Evolutionary conservation across 176 grass and related monocot species (phyloP).

Genomic region (Hordeum vulgare): DNA sequence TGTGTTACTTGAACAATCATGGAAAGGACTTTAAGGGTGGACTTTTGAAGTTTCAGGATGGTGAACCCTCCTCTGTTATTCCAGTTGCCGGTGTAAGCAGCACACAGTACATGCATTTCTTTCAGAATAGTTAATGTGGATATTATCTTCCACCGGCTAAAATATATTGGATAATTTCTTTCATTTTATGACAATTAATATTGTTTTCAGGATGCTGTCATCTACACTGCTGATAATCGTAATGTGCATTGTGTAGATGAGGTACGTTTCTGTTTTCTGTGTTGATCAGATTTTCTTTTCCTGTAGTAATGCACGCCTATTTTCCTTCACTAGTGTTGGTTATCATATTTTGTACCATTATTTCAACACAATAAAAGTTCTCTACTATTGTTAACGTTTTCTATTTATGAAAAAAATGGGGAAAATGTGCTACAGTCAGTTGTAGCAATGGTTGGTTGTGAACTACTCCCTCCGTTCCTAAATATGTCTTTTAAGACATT

Average conservation of each 20-base stretch:
- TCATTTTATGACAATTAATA: background rate
- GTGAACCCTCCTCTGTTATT: slow-evolving; percentile 57
- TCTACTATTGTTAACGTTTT: background rate
- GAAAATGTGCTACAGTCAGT: background rate
- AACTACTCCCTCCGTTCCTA: too few relatives aligned
- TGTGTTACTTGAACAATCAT: slow-evolving; percentile 87
- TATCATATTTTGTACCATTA: background rate
- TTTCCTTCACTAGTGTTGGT: background rate
- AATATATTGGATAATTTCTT: background rate
- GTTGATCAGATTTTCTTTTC: background rate
- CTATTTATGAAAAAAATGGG: background rate
- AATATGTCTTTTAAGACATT: too few relatives aligned
- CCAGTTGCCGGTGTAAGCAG: slow-evolving; percentile 87
- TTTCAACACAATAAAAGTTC: background rate
- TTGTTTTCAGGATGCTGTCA: slow-evolving; percentile 76
- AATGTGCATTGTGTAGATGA: slow-evolving; percentile 89
- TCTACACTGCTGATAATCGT: slow-evolving; percentile 72
- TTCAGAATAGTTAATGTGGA: slow-evolving; percentile 1
- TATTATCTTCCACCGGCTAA: background rate
- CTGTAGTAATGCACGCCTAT: background rate
- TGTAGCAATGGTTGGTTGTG: background rate
- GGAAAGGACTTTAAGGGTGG: slow-evolving; percentile 78
- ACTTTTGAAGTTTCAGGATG: slow-evolving; percentile 81
- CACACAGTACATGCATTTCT: background rate
- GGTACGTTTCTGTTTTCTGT: slow-evolving; percentile 35